Evolutionary conservation across 768 basidiomycete species (phyloP).

Genomic region (Trichaptum fuscoviolaceum): DNA sequence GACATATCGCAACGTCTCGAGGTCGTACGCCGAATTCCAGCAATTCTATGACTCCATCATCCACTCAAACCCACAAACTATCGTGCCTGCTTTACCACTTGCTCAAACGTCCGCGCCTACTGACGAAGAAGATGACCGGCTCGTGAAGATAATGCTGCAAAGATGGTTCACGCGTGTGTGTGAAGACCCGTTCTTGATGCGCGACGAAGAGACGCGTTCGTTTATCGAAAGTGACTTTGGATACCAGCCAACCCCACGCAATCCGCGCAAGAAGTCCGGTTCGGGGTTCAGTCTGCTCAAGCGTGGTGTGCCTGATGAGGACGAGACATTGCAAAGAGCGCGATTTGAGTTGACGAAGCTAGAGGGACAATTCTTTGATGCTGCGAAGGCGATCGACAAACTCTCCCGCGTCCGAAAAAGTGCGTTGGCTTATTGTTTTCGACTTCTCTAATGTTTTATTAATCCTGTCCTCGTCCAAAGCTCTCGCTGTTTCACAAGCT

Average conservation of each 20-base stretch:
- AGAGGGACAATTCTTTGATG: slow-evolving; percentile 88
- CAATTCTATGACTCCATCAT: slow-evolving; percentile 89
- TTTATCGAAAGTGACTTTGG: slow-evolving; percentile 99
- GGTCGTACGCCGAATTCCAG: slow-evolving; percentile 93
- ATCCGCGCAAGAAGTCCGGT: slow-evolving; percentile 56
- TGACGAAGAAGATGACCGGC: slow-evolving; percentile 96
- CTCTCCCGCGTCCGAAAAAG: slow-evolving; percentile 77
- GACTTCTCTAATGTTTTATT: slow-evolving; percentile 8
- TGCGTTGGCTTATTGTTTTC: slow-evolving; percentile 25
- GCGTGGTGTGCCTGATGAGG: slow-evolving; percentile 86
- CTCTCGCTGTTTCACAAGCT: slow-evolving; percentile 68
- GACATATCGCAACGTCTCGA: slow-evolving; percentile 89
- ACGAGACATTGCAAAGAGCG: slow-evolving; percentile 86
- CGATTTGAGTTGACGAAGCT: slow-evolving; percentile 89
- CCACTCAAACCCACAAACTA: slow-evolving; percentile 91
- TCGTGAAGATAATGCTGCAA: slow-evolving; percentile 93
- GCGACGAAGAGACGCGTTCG: slow-evolving; percentile 89
- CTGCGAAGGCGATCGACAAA: slow-evolving; percentile 86
- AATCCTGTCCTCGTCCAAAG: slow-evolving; percentile 34
- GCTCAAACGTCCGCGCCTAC: slow-evolving; percentile 94
- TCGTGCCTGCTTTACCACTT: slow-evolving; percentile 92
- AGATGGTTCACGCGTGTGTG: slow-evolving; percentile 91
- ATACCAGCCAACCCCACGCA: slow-evolving; percentile 78
- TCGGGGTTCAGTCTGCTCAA: slow-evolving; percentile 74
- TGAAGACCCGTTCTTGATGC: slow-evolving; percentile 81